phyloP scores from a whole-genome alignment of 140 eudicot species.

The Artemisia princeps region DNA sequence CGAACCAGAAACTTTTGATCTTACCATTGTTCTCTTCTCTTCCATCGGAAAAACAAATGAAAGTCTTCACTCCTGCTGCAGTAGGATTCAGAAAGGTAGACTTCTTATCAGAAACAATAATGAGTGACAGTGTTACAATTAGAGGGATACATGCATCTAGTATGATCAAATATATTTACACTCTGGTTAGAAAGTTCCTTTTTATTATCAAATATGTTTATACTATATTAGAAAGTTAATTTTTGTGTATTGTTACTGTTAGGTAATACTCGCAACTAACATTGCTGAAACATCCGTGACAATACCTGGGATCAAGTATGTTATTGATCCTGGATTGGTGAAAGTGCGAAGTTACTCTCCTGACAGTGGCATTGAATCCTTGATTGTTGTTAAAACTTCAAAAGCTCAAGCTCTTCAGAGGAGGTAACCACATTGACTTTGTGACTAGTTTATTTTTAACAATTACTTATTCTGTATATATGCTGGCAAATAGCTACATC shows the following conservation, averaged over 20 bases:
- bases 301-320: slow-evolving; percentile 94
- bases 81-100: slow-evolving; percentile 75
- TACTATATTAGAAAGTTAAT: neutral
- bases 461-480: too few relatives aligned
- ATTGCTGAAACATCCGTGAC: slow-evolving; percentile 98
- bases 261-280: slow-evolving; percentile 89
- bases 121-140: neutral
- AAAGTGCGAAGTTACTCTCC: slow-evolving; percentile 80
- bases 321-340: slow-evolving; percentile 92
- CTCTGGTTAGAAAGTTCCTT: neutral
- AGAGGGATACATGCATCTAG: neutral
- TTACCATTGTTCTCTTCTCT: slow-evolving; percentile 78
- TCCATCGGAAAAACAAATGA: slow-evolving; percentile 89
- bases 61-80: slow-evolving; percentile 67
- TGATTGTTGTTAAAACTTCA: slow-evolving; percentile 74
- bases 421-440: slow-evolving; percentile 41
- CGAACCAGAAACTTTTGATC: slow-evolving; percentile 48
- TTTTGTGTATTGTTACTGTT: slow-evolving; percentile 14
- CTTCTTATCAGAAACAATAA: neutral
- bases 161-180: neutral
- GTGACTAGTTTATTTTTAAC: too few relatives aligned
- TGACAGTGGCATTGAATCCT: slow-evolving; percentile 69
- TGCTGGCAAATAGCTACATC: too few relatives aligned
- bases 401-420: slow-evolving; percentile 98
- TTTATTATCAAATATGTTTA: neutral